Conservation (phyloP, 441 rosid species). For the Adansonia rubrostipa region DNA sequence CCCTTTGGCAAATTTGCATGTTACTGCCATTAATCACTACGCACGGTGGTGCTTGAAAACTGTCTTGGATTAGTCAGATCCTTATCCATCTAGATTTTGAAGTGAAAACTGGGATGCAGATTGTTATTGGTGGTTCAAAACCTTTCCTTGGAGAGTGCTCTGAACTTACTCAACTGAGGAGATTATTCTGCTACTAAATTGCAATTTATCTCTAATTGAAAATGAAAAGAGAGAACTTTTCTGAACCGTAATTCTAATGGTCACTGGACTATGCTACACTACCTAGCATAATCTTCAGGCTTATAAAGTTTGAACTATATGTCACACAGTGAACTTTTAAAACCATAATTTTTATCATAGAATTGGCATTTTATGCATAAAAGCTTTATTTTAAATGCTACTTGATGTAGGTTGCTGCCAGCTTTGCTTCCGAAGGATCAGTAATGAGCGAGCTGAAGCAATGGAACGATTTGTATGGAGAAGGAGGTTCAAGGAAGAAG, state of each 20-base stretch:
- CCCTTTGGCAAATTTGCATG: not conserved
- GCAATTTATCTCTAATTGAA: not conserved
- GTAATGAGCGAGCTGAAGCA: conserved; percentile 87
- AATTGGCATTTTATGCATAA: not conserved
- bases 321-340: not conserved
- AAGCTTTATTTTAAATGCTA: not conserved
- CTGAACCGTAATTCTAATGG: not conserved
- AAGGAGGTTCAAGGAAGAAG: conserved; percentile 97
- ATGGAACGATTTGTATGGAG: conserved; percentile 93
- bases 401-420: conserved; percentile 78
- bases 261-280: not conserved
- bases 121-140: not conserved
- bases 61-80: not conserved
- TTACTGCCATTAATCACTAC: not conserved
- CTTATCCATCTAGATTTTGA: too few species aligned
- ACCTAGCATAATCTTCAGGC: not conserved
- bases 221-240: too few species aligned
- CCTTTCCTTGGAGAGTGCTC: not conserved
- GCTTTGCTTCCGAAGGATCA: conserved; percentile 85
- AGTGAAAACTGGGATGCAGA: not conserved
- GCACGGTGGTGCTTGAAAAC: not conserved
- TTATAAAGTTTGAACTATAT: not conserved
- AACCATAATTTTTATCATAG: not conserved
- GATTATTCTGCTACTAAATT: not conserved
- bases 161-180: not conserved